phyloP scores from a whole-genome alignment of 2,329 filamentous ascomycete species.

The Colletotrichum simmondsii region DNA sequence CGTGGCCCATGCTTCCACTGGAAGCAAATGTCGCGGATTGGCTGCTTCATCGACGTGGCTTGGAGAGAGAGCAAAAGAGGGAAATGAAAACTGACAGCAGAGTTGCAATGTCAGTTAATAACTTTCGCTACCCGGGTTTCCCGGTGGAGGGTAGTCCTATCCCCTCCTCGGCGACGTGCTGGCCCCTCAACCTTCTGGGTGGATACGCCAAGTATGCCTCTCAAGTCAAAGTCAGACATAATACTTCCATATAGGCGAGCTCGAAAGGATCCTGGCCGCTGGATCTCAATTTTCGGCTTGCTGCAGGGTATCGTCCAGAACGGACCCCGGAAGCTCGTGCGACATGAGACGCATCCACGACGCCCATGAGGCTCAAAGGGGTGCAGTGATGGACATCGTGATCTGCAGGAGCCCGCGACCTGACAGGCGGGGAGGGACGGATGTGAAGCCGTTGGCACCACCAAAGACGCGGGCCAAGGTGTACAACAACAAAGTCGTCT shows the following conservation, averaged over 20 bases:
- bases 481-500: not conserved
- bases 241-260: not conserved
- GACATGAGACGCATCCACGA: constrained; percentile 17
- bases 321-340: constrained; percentile 17
- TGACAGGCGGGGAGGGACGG: constrained; percentile 29
- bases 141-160: constrained; percentile 10
- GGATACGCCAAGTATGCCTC: constrained; percentile 21
- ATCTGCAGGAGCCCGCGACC: constrained; percentile 27
- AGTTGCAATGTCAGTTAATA: constrained; percentile 6
- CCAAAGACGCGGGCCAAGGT: not conserved
- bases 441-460: constrained; percentile 16
- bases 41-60: constrained; percentile 21
- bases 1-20: not conserved
- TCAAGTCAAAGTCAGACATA: not conserved
- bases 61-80: constrained; percentile 16
- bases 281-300: constrained; percentile 5
- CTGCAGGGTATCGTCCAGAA: constrained; percentile 16
- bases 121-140: constrained; percentile 10
- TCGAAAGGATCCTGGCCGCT: not conserved
- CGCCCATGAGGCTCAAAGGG: constrained; percentile 30
- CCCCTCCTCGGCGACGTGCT: constrained; percentile 10
- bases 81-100: constrained; percentile 21
- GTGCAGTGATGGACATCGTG: constrained; percentile 8
- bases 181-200: constrained; percentile 11
- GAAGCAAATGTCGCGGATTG: constrained; percentile 7